phyloP scores from a whole-genome alignment of 2,329 filamentous ascomycete species.

The Beauveria varroae region DNA sequence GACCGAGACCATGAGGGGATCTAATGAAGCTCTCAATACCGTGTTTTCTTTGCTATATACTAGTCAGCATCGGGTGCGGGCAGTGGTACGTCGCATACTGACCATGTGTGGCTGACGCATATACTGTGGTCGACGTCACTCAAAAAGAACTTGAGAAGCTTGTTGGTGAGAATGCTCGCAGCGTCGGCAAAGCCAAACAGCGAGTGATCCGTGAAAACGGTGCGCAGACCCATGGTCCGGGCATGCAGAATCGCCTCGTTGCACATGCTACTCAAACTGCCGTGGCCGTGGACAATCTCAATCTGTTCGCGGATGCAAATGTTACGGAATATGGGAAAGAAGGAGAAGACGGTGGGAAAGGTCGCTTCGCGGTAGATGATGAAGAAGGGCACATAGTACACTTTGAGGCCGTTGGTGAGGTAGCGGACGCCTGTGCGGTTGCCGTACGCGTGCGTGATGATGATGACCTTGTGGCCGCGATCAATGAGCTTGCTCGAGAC shows the following conservation, averaged over 20 bases:
- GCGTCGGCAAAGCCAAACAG: slow-evolving; percentile 97
- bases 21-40: slow-evolving; percentile 84
- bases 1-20: slow-evolving; percentile 94
- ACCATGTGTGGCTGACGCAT: slow-evolving; percentile 97
- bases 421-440: slow-evolving; percentile 89
- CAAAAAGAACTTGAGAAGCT: slow-evolving; percentile 88
- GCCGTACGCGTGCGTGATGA: slow-evolving; percentile 92
- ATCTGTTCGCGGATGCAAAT: slow-evolving; percentile 92
- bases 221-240: slow-evolving; percentile 89
- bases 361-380: slow-evolving; percentile 91
- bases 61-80: slow-evolving; percentile 14
- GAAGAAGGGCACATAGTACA: slow-evolving; percentile 95
- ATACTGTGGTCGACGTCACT: slow-evolving; percentile 98
- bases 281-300: slow-evolving; percentile 97
- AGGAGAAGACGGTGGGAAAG: slow-evolving; percentile 96
- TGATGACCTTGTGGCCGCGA: slow-evolving; percentile 93
- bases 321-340: slow-evolving; percentile 95
- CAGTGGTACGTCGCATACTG: slow-evolving; percentile 20
- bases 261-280: slow-evolving; percentile 83
- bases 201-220: slow-evolving; percentile 96
- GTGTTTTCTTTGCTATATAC: slow-evolving; percentile 85
- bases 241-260: slow-evolving; percentile 93
- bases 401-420: slow-evolving; percentile 94
- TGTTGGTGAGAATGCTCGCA: slow-evolving; percentile 92
- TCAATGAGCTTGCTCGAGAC: slow-evolving; percentile 93